Evolutionary conservation across 352 stramenopile genomes (phyloP).

Genomic region (Phytophthora sp.): DNA sequence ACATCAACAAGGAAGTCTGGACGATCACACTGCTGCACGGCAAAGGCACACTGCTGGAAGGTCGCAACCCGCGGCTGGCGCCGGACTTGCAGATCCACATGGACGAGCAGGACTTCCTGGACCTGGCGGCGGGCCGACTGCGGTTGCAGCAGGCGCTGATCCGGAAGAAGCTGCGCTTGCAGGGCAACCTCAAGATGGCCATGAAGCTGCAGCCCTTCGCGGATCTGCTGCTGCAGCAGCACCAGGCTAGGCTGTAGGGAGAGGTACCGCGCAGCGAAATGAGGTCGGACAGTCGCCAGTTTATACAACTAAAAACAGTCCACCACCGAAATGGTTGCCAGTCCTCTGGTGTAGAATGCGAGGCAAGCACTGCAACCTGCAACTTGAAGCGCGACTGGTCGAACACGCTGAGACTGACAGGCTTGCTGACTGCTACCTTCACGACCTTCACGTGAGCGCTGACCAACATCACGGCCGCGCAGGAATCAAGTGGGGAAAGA

Average conservation of each 20-base stretch:
- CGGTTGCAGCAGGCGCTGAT: slow-evolving; percentile 69
- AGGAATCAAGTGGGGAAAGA: slow-evolving; percentile 4
- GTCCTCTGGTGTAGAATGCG: too few relatives aligned
- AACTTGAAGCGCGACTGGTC: neutral
- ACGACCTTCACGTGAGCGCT: neutral
- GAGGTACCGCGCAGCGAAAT: slow-evolving; percentile 7
- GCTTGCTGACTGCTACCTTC: neutral
- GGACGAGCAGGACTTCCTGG: slow-evolving; percentile 73
- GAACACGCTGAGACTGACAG: neutral
- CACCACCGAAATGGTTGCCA: neutral
- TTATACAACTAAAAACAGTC: slow-evolving; percentile 13
- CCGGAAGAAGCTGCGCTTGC: slow-evolving; percentile 65
- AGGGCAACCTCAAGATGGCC: slow-evolving; percentile 74
- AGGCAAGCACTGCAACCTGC: neutral
- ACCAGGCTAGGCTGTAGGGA: slow-evolving; percentile 37
- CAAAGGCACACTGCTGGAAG: slow-evolving; percentile 54
- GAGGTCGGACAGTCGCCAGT: neutral
- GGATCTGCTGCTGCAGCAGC: slow-evolving; percentile 56
- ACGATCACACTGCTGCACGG: slow-evolving; percentile 65
- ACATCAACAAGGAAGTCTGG: slow-evolving; percentile 76
- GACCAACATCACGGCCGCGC: neutral
- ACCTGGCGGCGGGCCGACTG: slow-evolving; percentile 61
- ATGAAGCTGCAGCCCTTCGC: slow-evolving; percentile 78
- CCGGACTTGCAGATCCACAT: slow-evolving; percentile 68
- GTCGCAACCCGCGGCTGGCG: slow-evolving; percentile 49